These are phyloP conservation scores for Odonthalia washingtoniensis DNA, from an alignment of 31 red algal species.

Conservation along the genomic window DNA sequence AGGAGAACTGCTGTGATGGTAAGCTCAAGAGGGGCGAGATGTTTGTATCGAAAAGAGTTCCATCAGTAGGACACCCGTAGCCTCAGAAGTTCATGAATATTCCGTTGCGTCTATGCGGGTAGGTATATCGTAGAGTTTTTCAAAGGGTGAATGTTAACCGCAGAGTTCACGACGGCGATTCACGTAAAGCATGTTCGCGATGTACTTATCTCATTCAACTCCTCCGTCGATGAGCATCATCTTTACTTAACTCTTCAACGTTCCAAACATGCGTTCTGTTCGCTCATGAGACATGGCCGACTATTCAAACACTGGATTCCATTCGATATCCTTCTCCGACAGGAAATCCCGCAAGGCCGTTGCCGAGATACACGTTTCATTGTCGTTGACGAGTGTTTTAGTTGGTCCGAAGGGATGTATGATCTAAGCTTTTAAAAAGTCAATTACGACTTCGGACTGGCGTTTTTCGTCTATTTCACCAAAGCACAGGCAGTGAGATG, in stretches of 20 bases:
- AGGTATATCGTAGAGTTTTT: neutral
- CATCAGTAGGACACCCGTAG: too few species aligned
- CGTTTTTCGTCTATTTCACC: neutral
- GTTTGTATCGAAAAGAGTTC: too few species aligned
- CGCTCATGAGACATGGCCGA: neutral
- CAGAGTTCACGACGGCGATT: neutral
- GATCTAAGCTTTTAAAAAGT: too few species aligned
- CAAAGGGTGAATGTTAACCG: neutral
- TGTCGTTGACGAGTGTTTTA: neutral
- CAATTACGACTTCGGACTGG: neutral
- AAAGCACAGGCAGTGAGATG: neutral
- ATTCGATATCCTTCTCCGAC: neutral
- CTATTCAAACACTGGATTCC: neutral
- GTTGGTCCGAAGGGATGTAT: too few species aligned
- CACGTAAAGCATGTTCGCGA: neutral
- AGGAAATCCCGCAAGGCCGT: neutral
- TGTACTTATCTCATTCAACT: neutral
- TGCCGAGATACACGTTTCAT: neutral
- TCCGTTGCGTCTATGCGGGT: too few species aligned
- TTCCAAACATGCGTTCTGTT: slow-evolving; percentile 5
- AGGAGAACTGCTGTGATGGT: too few species aligned
- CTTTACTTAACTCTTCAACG: neutral
- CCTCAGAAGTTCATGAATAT: too few species aligned
- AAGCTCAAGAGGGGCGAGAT: too few species aligned
- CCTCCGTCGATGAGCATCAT: neutral